Base-by-base conservation (phyloP, 192 early-diverging fungal genomes). In the Coemansia sp. region DNA sequence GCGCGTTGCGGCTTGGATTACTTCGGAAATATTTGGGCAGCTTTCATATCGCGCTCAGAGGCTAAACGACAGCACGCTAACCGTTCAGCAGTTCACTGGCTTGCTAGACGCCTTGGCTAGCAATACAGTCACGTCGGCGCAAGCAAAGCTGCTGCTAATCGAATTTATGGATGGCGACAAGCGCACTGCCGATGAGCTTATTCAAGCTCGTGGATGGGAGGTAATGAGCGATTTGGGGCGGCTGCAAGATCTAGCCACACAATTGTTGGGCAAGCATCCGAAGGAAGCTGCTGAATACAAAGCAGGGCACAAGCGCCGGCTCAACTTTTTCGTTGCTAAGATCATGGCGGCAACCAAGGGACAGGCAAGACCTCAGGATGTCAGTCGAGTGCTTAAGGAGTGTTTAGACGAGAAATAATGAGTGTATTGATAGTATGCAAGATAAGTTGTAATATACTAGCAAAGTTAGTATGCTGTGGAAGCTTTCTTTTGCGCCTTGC, bases 261-360 rank as follows among this genome's bases (percentile, higher is more conserved):
- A 53, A 21, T 38, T 85, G 10, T 45, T 85, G 3, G 65, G 64
- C 2, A 51, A 37, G 27, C 71, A 81, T 67, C 79, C 72, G 21
- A 73, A 75, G 15, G 72, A 94, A 80, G 89, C 90, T 0, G 67
- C 82, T 14, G 82, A 79, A 10, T 85, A 93, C 42, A 70, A 85
- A 68, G 80, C 75, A 14, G 94, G 93, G 0, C 91, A 93, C 41
- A 51, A 77, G 17, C 87, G 90, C 4, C 59, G 93, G 36, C 74
- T 92, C 5, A 89, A 89, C 32, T 94, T 93, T 84, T 91, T 97
- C 69, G 85, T 95, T 23, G 93, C 94, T 7, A 87, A 94, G 75
- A 85, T 91, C 7, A 93, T 97, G 91, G 81, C 86, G 39, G 75
- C 83, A 50, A 94, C 92, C 6, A 86, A 90, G 77, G 94, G 94